Percentiles rank a stretch among this genome's conserved stretches.
These are phyloP conservation scores for Heritiera littoralis DNA, from an alignment of 345 rosid genomes.

Conservation along the genomic window DNA sequence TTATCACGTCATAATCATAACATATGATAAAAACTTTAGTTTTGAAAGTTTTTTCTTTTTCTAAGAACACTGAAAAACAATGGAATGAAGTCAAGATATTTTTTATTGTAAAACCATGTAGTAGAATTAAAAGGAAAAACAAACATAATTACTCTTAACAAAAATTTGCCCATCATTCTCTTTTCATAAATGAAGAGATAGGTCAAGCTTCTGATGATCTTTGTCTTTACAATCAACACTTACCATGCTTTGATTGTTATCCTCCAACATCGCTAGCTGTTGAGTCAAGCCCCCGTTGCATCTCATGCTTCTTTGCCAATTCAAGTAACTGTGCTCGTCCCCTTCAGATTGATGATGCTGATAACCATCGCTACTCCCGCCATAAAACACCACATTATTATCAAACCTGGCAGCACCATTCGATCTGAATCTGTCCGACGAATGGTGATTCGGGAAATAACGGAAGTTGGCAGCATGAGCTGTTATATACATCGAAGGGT, in stretches of 20 bases:
- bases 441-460: conserved; percentile 30
- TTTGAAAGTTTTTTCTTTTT: not conserved
- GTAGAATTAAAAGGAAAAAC: not conserved
- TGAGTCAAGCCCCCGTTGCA: conserved; percentile 24
- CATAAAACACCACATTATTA: conserved; percentile 21
- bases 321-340: conserved; percentile 33
- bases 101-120: conserved; percentile 5
- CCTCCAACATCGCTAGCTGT: conserved; percentile 24
- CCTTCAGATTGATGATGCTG: conserved; percentile 14
- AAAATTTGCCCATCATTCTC: not conserved
- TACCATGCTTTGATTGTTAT: conserved; percentile 20
- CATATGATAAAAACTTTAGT: too few species aligned
- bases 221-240: conserved; percentile 27
- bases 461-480: conserved; percentile 50
- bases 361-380: conserved; percentile 23
- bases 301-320: conserved; percentile 48
- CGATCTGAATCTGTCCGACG: conserved; percentile 39
- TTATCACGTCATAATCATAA: too few species aligned
- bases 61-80: not conserved
- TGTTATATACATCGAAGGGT: conserved; percentile 53
- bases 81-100: not conserved
- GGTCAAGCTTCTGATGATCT: conserved; percentile 58
- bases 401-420: conserved; percentile 41
- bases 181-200: conserved; percentile 77
- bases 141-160: not conserved